Conservation (phyloP, 169 alveolate species). For the Eimeria falciformis region DNA sequence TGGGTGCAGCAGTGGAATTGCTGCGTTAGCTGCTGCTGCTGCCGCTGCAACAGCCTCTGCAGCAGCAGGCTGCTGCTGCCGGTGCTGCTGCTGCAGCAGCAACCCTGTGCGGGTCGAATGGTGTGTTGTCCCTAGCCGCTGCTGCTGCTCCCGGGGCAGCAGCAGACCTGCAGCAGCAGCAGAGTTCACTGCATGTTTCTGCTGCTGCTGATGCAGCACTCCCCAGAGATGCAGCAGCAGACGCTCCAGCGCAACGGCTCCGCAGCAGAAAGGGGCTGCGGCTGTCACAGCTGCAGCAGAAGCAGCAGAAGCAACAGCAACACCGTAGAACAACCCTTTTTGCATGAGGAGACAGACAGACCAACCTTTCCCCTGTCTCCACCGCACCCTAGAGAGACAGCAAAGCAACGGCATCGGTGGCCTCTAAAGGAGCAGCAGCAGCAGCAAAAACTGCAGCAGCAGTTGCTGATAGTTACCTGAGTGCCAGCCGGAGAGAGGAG, state of each 20-base stretch:
- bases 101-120: neutral
- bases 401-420: neutral
- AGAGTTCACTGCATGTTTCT: neutral
- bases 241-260: constrained; percentile 45
- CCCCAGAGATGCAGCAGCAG: constrained; percentile 67
- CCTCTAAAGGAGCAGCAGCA: neutral
- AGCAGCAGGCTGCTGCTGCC: neutral
- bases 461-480: neutral
- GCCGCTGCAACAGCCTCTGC: too few relatives aligned
- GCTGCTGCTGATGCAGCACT: constrained; percentile 54
- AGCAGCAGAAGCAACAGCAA: constrained; percentile 30
- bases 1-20: constrained; percentile 1
- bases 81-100: constrained; percentile 24
- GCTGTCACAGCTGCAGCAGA: constrained; percentile 56
- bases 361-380: neutral
- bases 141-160: constrained; percentile 27
- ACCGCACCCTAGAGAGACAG: neutral
- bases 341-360: neutral
- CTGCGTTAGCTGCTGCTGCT: constrained; percentile 20
- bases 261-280: constrained; percentile 40
- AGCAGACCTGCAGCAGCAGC: neutral
- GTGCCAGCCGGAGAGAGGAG: constrained; percentile 62
- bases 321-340: neutral
- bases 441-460: constrained; percentile 12
- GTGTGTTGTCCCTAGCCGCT: neutral